Conservation (phyloP, 306 rosid genomes). For the Lablab purpureus region DNA sequence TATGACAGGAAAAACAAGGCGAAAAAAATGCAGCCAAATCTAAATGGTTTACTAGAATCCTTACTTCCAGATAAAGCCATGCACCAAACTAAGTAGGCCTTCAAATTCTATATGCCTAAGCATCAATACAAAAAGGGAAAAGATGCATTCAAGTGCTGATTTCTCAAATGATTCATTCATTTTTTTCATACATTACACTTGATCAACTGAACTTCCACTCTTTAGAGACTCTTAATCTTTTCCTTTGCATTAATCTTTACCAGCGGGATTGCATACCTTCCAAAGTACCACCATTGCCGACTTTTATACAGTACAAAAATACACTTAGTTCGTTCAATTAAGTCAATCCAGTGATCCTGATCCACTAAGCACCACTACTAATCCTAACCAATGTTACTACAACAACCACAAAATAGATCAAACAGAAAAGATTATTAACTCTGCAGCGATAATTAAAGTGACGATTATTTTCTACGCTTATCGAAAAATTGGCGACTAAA, state of each 20-base stretch:
- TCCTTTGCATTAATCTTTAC: not conserved
- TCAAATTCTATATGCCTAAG: not conserved
- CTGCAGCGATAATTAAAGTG: not conserved
- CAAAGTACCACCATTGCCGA: slow-evolving; percentile 18
- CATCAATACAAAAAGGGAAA: not conserved
- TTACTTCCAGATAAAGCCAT: not conserved
- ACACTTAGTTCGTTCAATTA: slow-evolving; percentile 20
- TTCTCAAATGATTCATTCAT: not conserved
- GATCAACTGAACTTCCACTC: not conserved
- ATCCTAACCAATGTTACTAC: not conserved
- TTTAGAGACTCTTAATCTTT: slow-evolving; percentile 19
- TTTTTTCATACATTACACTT: not conserved
- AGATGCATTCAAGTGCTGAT: not conserved
- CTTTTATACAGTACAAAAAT: not conserved
- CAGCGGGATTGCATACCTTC: not conserved
- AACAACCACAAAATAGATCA: slow-evolving; percentile 19
- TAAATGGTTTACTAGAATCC: not conserved
- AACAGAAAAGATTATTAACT: slow-evolving; percentile 14
- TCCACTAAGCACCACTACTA: not conserved
- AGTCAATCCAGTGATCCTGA: slow-evolving; percentile 11
- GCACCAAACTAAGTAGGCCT: not conserved
- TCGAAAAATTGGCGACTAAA: slow-evolving; percentile 11
- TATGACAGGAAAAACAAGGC: not conserved
- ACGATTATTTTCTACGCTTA: not conserved
- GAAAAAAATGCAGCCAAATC: not conserved